Base-by-base conservation (phyloP, 2,329 filamentous ascomycete genomes). In the Beauveria brongniartii region DNA sequence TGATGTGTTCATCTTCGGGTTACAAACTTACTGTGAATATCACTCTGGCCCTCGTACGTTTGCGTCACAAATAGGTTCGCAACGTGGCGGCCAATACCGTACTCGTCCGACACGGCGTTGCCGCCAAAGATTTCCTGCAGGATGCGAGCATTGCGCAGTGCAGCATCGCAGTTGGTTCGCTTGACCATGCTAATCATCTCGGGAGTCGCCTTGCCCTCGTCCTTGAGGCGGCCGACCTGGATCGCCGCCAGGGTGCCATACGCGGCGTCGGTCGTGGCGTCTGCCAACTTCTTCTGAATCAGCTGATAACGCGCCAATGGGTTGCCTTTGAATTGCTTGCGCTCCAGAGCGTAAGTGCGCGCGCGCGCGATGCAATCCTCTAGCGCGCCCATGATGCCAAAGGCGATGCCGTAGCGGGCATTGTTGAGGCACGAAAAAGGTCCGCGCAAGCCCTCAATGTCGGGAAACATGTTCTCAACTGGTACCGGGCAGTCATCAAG, bases 111-210 rank as follows among this genome's bases (percentile, higher is more conserved):
- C 55, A 94, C 91, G n/a, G 94, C 94, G 71, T 99, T 99, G 34
- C 94, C 94, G 62, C 94, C 94, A 77, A 99, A 97, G 24, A 99
- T 84, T 78, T 99, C 94, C 75, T 99, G 94, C 63, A 99, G 78
- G 71, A 82, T 78, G 66, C 94, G 82, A 22, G 92, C 86, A 66
- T 93, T 92, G 34, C 83, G 78, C 68, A 99, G 78, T 18, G 94
- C 94, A 57, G 88, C 81, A 75, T 99, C 94, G 74, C 94, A 99
- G 75, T 99, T 99, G 78, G 97, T 92, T 67, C 94, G 82, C 83
- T 99, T 99, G 72, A 97, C 87, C 90, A 99, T 84, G 72, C 84
- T 87, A 69, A 99, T 96, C 93, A 97, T 97, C 78, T 99, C 94
- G 7, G 94, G 92, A 3, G 89, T 87, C 26, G 84, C 86, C 74